Percentiles rank a stretch among this genome's conserved stretches.
Evolutionary conservation across 768 basidiomycete species (phyloP).

Genomic region (Amanita brunnescens): DNA sequence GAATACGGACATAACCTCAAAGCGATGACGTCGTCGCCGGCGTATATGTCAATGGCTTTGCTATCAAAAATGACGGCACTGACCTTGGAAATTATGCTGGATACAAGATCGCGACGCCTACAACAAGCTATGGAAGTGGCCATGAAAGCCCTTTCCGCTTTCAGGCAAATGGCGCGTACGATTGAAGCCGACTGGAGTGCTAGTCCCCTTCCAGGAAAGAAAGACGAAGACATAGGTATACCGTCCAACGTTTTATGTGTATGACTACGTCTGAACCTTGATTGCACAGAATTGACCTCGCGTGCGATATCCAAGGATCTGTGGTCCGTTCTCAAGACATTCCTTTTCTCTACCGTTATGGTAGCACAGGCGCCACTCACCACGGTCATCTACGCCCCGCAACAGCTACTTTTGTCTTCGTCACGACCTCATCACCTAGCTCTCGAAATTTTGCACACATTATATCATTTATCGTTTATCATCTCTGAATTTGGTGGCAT

Average conservation of each 20-base stretch:
- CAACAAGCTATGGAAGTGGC: conserved; percentile 23
- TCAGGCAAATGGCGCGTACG: conserved; percentile 28
- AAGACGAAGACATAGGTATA: conserved; percentile 25
- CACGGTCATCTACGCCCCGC: conserved; percentile 42
- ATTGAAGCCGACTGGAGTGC: conserved; percentile 42
- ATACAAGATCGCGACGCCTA: conserved; percentile 21
- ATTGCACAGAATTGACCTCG: conserved; percentile 30
- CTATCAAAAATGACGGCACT: conserved; percentile 29
- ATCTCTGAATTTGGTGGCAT: conserved; percentile 76
- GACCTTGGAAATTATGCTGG: conserved; percentile 26
- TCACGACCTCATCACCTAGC: conserved; percentile 35
- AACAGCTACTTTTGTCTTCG: conserved; percentile 17
- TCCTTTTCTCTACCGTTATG: conserved; percentile 70
- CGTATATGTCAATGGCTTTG: conserved; percentile 15
- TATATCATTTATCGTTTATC: conserved; percentile 67
- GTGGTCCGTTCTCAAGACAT: conserved; percentile 65
- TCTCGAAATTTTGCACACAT: conserved; percentile 40
- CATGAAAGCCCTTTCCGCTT: conserved; percentile 21
- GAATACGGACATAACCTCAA: conserved; percentile 18
- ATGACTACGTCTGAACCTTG: conserved; percentile 1
- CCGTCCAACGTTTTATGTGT: conserved; percentile 2
- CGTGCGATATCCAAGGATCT: conserved; percentile 37
- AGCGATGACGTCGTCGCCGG: conserved; percentile 17
- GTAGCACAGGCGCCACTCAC: conserved; percentile 54
- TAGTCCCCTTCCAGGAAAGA: conserved; percentile 28